Conservation (phyloP, 2,329 filamentous ascomycete genomes). For the Aspergillus calidoustus region DNA sequence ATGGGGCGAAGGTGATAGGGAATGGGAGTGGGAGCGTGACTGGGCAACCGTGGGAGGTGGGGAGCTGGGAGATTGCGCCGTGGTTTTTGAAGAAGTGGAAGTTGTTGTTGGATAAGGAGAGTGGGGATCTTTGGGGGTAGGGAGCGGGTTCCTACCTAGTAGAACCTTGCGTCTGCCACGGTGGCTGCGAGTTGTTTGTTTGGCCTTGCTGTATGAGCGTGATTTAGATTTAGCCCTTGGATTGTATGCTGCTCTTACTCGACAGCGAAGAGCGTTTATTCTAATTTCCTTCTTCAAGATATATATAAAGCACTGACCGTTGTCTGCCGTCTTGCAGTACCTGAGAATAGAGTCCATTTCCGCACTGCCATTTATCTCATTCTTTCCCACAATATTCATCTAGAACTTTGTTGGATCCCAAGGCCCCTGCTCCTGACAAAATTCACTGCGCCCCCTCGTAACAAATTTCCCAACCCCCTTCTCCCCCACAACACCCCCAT, state of each 20-base stretch:
- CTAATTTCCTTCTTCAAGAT: neutral
- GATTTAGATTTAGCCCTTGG: no score
- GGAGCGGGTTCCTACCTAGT: no score
- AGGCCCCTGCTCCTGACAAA: conserved; percentile 1
- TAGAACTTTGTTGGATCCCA: conserved; percentile 14
- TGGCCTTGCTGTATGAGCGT: no score
- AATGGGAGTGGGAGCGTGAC: neutral
- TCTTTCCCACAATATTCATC: no score
- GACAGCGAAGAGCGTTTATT: neutral
- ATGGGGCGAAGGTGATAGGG: neutral
- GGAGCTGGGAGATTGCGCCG: conserved; percentile 31
- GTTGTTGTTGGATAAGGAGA: neutral
- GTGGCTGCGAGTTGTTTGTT: no score
- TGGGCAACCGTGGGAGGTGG: conserved; percentile 42
- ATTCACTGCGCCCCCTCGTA: conserved; percentile 40
- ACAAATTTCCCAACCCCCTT: conserved; percentile 41
- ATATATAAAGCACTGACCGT: neutral
- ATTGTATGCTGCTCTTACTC: neutral
- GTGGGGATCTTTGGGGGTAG: neutral
- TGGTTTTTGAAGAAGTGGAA: conserved; percentile 41
- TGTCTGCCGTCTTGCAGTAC: no score
- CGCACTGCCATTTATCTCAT: no score
- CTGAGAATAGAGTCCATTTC: no score
- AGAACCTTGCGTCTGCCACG: no score
- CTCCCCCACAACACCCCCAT: conserved; percentile 34